These are phyloP conservation scores for Dovyalis caffra DNA, from an alignment of 345 rosid genomes.

Conservation along the genomic window DNA sequence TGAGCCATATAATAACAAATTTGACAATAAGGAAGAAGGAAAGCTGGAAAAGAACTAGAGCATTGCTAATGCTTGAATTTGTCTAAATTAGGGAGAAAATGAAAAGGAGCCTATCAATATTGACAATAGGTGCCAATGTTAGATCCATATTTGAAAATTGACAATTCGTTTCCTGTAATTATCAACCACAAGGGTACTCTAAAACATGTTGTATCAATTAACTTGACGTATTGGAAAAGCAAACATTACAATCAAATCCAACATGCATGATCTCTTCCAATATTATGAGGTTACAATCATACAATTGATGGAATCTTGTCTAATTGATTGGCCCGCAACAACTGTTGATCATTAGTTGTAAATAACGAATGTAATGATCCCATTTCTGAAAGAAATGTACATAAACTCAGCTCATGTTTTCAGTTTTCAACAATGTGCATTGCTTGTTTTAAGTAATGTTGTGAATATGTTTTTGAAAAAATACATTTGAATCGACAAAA, in stretches of 20 bases:
- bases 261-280: not conserved
- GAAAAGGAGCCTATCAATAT: slow-evolving; percentile 13
- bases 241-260: not conserved
- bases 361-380: no score
- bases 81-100: not conserved
- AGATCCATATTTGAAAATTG: not conserved
- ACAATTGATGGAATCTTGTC: not conserved
- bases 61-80: slow-evolving; percentile 10
- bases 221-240: not conserved
- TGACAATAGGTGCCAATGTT: not conserved
- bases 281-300: not conserved
- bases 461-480: no score
- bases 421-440: no score
- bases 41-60: slow-evolving; percentile 4
- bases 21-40: not conserved
- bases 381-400: no score
- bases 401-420: no score
- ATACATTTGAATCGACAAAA: no score
- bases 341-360: no score
- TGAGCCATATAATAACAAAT: slow-evolving; percentile 11
- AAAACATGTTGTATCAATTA: not conserved
- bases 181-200: not conserved
- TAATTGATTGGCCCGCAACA: no score
- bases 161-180: not conserved
- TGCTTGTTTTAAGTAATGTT: no score